phyloP scores from a whole-genome alignment of 306 rosid species.

The Acacia acuminata region DNA sequence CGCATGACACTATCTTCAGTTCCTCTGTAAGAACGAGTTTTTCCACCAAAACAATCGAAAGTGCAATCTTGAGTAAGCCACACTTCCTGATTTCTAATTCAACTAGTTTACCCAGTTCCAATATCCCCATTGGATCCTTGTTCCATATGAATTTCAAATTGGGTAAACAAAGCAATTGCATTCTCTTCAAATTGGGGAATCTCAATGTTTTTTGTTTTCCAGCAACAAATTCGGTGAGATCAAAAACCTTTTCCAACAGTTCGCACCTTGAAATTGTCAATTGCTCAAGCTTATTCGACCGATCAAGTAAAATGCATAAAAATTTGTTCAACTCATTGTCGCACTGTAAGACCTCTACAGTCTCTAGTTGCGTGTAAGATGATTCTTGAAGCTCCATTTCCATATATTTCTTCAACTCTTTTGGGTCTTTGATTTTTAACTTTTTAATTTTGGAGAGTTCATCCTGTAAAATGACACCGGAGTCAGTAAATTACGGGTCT shows the following conservation, averaged over 20 bases:
- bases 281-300: background rate
- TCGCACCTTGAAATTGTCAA: background rate
- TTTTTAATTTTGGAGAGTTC: background rate
- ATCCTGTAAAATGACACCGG: background rate
- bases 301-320: too few species aligned
- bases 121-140: background rate
- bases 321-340: background rate
- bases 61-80: background rate
- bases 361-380: background rate
- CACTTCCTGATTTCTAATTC: background rate
- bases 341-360: background rate
- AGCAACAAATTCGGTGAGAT: background rate
- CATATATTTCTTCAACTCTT: background rate
- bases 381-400: background rate
- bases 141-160: background rate
- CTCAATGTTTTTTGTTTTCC: too few species aligned
- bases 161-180: background rate
- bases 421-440: background rate
- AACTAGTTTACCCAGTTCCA: background rate
- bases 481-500: too few species aligned
- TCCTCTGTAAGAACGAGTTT: background rate
- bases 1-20: background rate
- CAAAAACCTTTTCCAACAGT: background rate
- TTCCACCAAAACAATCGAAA: background rate
- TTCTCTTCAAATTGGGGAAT: background rate